phyloP scores from a whole-genome alignment of 352 stramenopile genomes.

The Phytophthora europaea region DNA sequence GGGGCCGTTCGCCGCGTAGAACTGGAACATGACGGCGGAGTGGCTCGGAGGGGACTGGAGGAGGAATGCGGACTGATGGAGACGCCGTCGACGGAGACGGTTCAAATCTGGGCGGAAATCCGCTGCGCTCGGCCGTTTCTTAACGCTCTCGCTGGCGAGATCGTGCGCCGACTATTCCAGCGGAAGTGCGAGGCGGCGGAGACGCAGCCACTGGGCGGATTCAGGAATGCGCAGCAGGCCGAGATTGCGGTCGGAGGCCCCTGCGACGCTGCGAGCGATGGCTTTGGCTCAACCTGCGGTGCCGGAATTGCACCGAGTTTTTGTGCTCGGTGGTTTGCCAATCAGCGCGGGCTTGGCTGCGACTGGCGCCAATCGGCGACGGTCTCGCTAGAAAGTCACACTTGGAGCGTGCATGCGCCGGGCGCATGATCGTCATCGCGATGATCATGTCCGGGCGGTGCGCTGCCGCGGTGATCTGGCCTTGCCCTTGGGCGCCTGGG shows the following conservation, averaged over 20 bases:
- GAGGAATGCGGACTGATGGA: conserved; percentile 2
- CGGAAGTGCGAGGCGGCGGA: not conserved
- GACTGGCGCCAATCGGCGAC: conserved; percentile 5
- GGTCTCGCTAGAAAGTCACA: not conserved
- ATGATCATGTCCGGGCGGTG: conserved; percentile 5
- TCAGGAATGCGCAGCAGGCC: not conserved
- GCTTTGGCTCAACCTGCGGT: not conserved
- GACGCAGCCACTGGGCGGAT: not conserved
- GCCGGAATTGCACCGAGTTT: not conserved
- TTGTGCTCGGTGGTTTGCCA: not conserved
- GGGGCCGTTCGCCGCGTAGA: conserved; percentile 22
- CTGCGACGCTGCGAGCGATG: not conserved
- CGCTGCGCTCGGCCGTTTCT: conserved; percentile 24
- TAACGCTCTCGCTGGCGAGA: conserved; percentile 15
- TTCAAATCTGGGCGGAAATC: conserved; percentile 26
- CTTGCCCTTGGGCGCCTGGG: not conserved
- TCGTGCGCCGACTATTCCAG: conserved; percentile 1
- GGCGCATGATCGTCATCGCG: conserved; percentile 19
- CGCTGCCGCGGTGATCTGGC: not conserved
- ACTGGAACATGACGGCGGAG: conserved; percentile 34
- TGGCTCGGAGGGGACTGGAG: not conserved
- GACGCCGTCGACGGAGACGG: not conserved
- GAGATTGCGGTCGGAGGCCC: no score
- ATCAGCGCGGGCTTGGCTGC: no score
- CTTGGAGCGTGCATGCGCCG: not conserved